Base-by-base conservation (phyloP, 352 stramenopile genomes). In the Globisporangium lucens region DNA sequence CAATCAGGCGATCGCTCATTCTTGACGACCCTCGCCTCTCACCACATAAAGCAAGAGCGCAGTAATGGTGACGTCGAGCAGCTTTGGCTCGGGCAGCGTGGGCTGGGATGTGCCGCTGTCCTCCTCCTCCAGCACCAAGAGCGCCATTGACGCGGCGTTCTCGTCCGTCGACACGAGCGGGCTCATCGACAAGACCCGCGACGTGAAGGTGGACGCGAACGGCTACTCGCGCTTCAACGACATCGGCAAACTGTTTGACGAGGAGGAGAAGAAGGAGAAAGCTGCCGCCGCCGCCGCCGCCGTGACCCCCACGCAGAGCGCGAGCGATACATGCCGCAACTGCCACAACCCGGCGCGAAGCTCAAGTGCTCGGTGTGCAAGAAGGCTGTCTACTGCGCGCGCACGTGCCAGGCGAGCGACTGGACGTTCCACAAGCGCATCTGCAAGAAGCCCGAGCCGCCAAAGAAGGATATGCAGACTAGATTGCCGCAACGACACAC, bases 361-460 rank as follows among this genome's bases (percentile, higher is more conserved):
- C 86, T 95, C 68, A 94, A 94, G 79, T 95, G 88, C 75, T 93
- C 84, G 22, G 75, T 94, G 53, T 95, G 88, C 67, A 95, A 94
- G 79, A 93, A 93, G 70, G 86, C 80, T 33, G 74, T 87, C 30
- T 95, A 95, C 71, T 95, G 88, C 66, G 80, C 83, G 49, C 81
- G 88, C 55, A 70, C 80, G 68, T 95, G 88, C 65, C 88, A 95
- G 64, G 83, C 85, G 33, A 90, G 83, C 67, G 87, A 95, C 71
- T 95, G 87, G 87, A 75, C 75, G 56, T 95, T 93, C 76, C 87
- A 95, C 80, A 93, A 92, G 70, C 85, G 85, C 63, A 93, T 82
- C n/a, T 95, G 87, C 69, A 94, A 93, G 76, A 94, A 93, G 62
- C 85, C 87, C 12, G 85, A 89, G 53, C 70, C 71, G 29, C 70